phyloP scores from a whole-genome alignment of 441 rosid genomes.

The Erysimum cheiri region DNA sequence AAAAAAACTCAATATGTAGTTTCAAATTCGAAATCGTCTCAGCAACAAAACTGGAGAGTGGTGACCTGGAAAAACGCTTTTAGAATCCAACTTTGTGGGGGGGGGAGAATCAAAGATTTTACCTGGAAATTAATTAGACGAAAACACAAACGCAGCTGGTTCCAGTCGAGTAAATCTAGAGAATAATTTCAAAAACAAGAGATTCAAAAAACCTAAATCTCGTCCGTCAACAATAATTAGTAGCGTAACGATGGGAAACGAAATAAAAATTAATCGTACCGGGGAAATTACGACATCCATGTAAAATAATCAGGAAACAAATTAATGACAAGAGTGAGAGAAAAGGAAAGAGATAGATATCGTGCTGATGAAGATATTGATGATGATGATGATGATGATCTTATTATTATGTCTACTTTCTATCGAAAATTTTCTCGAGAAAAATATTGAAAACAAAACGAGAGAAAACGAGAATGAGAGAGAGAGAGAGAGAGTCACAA shows the following conservation, averaged over 20 bases:
- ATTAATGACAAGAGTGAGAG: slow-evolving; percentile 31
- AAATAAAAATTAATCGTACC: not conserved
- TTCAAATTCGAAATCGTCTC: slow-evolving; percentile 5
- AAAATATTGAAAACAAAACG: slow-evolving; percentile 30
- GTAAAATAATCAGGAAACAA: slow-evolving; percentile 23
- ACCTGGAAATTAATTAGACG: slow-evolving; percentile 26
- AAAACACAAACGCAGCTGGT: slow-evolving; percentile 39
- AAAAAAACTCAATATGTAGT: not conserved
- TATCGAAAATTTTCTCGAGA: slow-evolving; percentile 36
- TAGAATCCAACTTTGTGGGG: slow-evolving; percentile 1
- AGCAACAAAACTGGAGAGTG: not conserved
- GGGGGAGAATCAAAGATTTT: slow-evolving; percentile 24
- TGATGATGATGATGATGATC: slow-evolving; percentile 16
- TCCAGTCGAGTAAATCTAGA: slow-evolving; percentile 22
- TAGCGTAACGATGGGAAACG: slow-evolving; percentile 4
- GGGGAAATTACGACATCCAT: slow-evolving; percentile 28
- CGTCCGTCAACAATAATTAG: not conserved
- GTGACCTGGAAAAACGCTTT: slow-evolving; percentile 4
- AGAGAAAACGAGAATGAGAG: slow-evolving; percentile 25
- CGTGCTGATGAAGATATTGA: slow-evolving; percentile 45
- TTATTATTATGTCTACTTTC: slow-evolving; percentile 25
- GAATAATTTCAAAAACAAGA: not conserved
- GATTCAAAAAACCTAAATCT: not conserved
- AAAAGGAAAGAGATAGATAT: slow-evolving; percentile 29
- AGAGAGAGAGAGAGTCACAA: slow-evolving; percentile 47